These are phyloP conservation scores for Mrakia blollopis DNA, from an alignment of 768 basidiomycete species.

Conservation along the genomic window DNA sequence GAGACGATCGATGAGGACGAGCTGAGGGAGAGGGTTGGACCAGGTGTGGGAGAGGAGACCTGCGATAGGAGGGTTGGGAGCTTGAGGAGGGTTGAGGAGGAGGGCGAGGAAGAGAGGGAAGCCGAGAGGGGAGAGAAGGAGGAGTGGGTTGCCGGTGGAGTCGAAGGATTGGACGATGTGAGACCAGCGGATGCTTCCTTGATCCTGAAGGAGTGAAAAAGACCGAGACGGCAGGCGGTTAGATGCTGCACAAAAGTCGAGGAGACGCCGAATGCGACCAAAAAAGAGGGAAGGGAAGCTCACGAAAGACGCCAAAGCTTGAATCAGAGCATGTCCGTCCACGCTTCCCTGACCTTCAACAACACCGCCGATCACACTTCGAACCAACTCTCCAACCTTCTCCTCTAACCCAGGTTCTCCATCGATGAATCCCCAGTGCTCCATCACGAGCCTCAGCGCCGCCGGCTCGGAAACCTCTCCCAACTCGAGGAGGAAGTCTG, in stretches of 20 bases:
- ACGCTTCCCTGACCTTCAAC: slow-evolving; percentile 39
- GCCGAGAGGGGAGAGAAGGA: slow-evolving; percentile 68
- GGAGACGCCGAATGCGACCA: background rate
- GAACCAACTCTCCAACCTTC: slow-evolving; percentile 34
- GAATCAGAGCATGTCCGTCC: slow-evolving; percentile 42
- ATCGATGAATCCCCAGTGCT: slow-evolving; percentile 40
- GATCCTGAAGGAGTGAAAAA: background rate
- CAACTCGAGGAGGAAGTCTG: slow-evolving; percentile 44
- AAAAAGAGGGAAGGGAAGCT: slow-evolving; percentile 27
- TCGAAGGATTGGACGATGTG: slow-evolving; percentile 81
- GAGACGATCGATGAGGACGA: slow-evolving; percentile 80
- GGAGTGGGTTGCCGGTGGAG: slow-evolving; percentile 71
- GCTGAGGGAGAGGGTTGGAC: slow-evolving; percentile 69
- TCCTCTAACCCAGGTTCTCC: slow-evolving; percentile 25
- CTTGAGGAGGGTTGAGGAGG: slow-evolving; percentile 72
- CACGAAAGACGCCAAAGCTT: slow-evolving; percentile 40
- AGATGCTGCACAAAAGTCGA: background rate
- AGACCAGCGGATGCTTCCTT: slow-evolving; percentile 54
- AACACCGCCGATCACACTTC: slow-evolving; percentile 39
- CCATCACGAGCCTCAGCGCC: slow-evolving; percentile 41
- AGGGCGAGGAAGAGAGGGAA: slow-evolving; percentile 84
- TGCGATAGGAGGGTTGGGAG: slow-evolving; percentile 47
- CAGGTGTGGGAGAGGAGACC: slow-evolving; percentile 41
- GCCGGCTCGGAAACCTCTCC: slow-evolving; percentile 43
- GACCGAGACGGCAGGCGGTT: background rate